Percentiles rank a stretch among this genome's conserved stretches.
phyloP scores from a whole-genome alignment of 2,329 filamentous ascomycete genomes.

The Epicoccum sorghinum region DNA sequence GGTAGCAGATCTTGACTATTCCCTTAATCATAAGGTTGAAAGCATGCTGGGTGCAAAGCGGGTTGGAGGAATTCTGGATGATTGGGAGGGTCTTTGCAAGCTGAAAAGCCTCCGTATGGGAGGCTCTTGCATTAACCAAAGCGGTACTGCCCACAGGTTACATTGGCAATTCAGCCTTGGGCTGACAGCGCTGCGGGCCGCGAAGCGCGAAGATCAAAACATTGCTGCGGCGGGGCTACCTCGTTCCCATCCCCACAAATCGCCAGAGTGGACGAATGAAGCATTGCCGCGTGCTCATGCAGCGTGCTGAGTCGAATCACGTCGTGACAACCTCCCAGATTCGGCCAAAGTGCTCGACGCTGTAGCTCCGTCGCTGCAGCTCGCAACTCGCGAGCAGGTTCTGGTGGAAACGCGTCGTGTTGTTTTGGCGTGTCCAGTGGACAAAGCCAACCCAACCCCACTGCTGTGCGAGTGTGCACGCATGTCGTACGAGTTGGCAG shows the following conservation, averaged over 20 bases:
- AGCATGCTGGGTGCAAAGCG: too few species aligned
- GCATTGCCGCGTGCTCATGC: conserved; percentile 42
- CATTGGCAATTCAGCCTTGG: conserved; percentile 10
- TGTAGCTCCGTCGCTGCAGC: conserved; percentile 13
- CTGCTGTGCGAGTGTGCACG: conserved; percentile 8
- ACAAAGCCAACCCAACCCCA: conserved; percentile 15
- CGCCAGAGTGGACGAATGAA: conserved; percentile 31
- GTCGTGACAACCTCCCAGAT: neutral
- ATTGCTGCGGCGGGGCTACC: conserved; percentile 11
- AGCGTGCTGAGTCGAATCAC: conserved; percentile 30
- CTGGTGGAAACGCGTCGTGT: conserved; percentile 29
- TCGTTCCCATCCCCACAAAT: conserved; percentile 25
- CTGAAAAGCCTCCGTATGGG: too few species aligned
- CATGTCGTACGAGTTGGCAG: conserved; percentile 1
- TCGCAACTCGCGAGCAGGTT: conserved; percentile 11
- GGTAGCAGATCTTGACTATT: too few species aligned
- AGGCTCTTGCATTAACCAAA: too few species aligned
- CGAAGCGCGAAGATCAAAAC: conserved; percentile 15
- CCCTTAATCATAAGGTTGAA: too few species aligned
- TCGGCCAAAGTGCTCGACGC: conserved; percentile 11
- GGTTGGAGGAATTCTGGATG: too few species aligned
- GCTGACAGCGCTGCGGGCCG: conserved; percentile 20
- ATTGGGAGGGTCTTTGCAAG: too few species aligned
- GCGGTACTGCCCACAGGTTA: too few species aligned
- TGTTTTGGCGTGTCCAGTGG: conserved; percentile 27